Conservation (phyloP, 768 basidiomycete genomes). For the Sporobolomyces phaffii region DNA sequence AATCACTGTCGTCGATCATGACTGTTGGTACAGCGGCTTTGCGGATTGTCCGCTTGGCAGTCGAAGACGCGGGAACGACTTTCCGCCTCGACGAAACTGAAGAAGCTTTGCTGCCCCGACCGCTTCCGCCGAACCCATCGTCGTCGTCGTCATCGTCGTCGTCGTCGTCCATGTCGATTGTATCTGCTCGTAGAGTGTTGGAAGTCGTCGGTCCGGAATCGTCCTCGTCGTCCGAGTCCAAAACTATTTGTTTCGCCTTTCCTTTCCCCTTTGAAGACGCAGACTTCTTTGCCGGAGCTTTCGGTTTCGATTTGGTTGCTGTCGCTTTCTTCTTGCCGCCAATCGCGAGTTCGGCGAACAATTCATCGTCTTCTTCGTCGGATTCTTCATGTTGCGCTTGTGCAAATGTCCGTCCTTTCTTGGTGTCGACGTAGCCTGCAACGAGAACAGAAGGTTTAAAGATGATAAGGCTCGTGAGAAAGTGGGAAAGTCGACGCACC, state of each 20-base stretch:
- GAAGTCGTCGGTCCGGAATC: conserved; percentile 2
- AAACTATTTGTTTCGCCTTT: conserved; percentile 21
- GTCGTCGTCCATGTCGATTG: conserved; percentile 17
- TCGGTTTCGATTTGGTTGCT: conserved; percentile 8
- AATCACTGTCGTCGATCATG: conserved; percentile 29
- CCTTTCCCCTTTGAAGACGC: conserved; percentile 16
- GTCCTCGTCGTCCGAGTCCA: conserved; percentile 21
- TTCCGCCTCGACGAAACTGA: neutral
- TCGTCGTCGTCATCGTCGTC: conserved; percentile 16
- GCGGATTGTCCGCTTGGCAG: neutral
- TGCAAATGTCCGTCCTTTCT: conserved; percentile 6
- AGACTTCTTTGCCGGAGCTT: conserved; percentile 8
- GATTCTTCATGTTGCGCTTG: conserved; percentile 20
- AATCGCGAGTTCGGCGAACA: neutral
- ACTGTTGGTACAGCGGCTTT: conserved; percentile 14
- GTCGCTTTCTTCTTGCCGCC: neutral
- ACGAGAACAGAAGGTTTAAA: neutral
- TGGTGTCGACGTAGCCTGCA: conserved; percentile 21
- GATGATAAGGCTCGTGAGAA: rapidly evolving
- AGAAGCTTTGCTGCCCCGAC: neutral
- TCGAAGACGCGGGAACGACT: neutral
- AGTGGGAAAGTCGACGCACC: neutral
- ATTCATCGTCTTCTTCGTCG: conserved; percentile 28
- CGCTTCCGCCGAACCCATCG: neutral
- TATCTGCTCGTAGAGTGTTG: conserved; percentile 4